These are phyloP conservation scores for Phaeosphaeriaceae sp. DNA, from an alignment of 2,329 filamentous ascomycete genomes.

Conservation along the genomic window DNA sequence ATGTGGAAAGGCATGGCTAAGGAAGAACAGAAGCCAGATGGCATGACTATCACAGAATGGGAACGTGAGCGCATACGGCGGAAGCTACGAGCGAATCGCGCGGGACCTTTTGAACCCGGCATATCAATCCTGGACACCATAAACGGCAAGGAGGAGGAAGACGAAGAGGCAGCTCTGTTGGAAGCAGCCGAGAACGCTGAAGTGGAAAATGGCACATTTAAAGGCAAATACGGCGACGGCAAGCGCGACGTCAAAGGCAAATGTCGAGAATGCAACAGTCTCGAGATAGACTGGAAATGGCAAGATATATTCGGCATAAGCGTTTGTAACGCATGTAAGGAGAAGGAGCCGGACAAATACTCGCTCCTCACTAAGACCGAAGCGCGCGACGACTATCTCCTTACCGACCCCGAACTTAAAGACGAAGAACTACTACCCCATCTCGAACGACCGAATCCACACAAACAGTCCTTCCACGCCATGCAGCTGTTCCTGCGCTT, in stretches of 20 bases:
- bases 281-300: constrained; percentile 97
- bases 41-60: constrained; percentile 93
- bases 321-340: constrained; percentile 86
- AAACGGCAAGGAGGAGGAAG: constrained; percentile 40
- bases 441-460: constrained; percentile 88
- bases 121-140: constrained; percentile 73
- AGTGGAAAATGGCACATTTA: constrained; percentile 35
- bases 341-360: constrained; percentile 89
- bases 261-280: constrained; percentile 80
- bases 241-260: constrained; percentile 64
- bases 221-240: constrained; percentile 43
- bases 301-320: constrained; percentile 79
- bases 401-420: constrained; percentile 93
- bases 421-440: constrained; percentile 87
- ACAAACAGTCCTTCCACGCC: constrained; percentile 95
- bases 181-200: constrained; percentile 53
- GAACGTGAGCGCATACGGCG: constrained; percentile 79
- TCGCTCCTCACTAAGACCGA: constrained; percentile 96
- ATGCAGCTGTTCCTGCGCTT: constrained; percentile 97
- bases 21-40: constrained; percentile 74
- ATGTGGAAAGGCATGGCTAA: constrained; percentile 55
- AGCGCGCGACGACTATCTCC: constrained; percentile 90
- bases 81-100: constrained; percentile 73
- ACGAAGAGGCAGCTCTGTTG: constrained; percentile 32
- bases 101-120: constrained; percentile 87